A percentile compares a stretch with the other conserved stretches of the same genome.
Evolutionary conservation across 257 asterid species (phyloP).

Genomic region (Fraxinus americana): DNA sequence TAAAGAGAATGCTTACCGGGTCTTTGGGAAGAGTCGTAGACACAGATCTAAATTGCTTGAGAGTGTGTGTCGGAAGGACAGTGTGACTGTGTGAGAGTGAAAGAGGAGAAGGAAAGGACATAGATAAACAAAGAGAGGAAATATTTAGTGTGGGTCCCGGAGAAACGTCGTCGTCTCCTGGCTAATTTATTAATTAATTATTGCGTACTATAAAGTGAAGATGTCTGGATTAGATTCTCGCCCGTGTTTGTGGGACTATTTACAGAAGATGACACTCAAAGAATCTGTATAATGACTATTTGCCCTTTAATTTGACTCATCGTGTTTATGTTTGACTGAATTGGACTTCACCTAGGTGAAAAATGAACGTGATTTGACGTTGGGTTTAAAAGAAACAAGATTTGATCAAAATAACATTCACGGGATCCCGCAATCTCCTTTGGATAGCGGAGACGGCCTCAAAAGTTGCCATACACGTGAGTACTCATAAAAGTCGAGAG

Average conservation of each 20-base stretch:
- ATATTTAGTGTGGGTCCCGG: neutral
- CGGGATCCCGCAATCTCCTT: neutral
- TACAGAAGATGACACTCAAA: conserved; percentile 3
- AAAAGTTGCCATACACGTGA: too few relatives aligned
- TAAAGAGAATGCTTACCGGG: conserved; percentile 31
- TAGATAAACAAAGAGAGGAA: neutral
- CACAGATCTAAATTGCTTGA: conserved; percentile 35
- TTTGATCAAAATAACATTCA: neutral
- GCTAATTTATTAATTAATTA: neutral
- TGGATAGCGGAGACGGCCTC: too few relatives aligned
- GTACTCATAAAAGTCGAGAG: too few relatives aligned
- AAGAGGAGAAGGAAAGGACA: conserved; percentile 1
- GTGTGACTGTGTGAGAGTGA: neutral
- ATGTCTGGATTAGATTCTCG: neutral
- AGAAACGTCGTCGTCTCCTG: neutral
- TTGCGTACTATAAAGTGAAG: neutral
- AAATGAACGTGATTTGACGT: neutral
- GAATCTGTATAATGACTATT: neutral
- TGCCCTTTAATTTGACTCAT: neutral
- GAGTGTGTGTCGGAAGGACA: conserved; percentile 15
- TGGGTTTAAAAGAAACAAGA: too few relatives aligned
- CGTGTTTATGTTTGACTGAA: neutral
- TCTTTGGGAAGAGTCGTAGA: conserved; percentile 4
- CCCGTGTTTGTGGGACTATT: conserved; percentile 19
- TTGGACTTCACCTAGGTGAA: neutral